Base-by-base conservation (phyloP, 495 filamentous ascomycete species). In the Elaphomyces granulatus region DNA sequence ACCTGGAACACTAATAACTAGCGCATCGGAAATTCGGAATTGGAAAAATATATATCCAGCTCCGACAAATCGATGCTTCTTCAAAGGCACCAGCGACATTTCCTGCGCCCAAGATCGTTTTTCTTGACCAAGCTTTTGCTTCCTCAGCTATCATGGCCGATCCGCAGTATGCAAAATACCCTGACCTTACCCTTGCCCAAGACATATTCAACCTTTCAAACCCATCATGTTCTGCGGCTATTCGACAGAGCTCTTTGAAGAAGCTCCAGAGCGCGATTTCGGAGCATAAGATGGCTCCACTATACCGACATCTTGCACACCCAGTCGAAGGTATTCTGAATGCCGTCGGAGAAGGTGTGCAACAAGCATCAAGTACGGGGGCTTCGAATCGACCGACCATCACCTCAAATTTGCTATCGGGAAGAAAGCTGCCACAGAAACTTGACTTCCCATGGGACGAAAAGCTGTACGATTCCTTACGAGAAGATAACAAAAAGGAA, bases 161-260 rank as follows among this genome's bases (percentile, higher is more conserved):
- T 69, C 87, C 87, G 40, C 90, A 93, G 60, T 96, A 90, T 68
- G 80, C 85, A 51, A 87, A 87, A 61, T 96, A 87, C 63, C 90
- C 90, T 39, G 69, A 90, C 55, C 81, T 98, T 55, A 70, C 80
- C 51, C 76, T 98, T 55, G 78, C 90, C 48, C 92, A 96, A 70
- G 78, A 94, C 64, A 87, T 98, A 66, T 98, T 98, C 73, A 84
- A 83, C 57, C 72, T 95, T 66, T 87, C 85, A 50, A 94, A 94
- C 64, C 79, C 87, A 46, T 78, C 82, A 49, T 77, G 87, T 43
- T 56, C 79, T 19, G 64, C 71, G 43, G 45, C 72, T 28, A 63
- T 74, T 40, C 79, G 80, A 57, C 76, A 93, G 61, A 60, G 74
- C 8, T 78, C 85, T 17, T 65, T 86, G 54, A 82, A 87, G 62